Percentiles rank a stretch among this genome's conserved stretches.
These are phyloP conservation scores for Aspergillus sclerotioniger DNA, from an alignment of 495 filamentous ascomycete species.

Conservation along the genomic window DNA sequence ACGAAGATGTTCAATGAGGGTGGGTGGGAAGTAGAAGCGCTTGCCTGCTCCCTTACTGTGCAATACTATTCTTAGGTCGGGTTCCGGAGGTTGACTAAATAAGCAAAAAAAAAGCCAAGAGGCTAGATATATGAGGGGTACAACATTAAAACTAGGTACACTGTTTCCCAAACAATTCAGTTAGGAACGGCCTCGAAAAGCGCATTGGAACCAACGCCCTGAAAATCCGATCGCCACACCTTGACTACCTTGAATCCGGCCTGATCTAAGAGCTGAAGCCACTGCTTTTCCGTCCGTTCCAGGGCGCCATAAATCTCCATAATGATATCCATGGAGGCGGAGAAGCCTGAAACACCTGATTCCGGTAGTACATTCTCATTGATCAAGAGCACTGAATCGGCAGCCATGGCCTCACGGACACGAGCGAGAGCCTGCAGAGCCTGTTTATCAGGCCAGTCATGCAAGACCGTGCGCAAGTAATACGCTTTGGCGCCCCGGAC, in stretches of 20 bases:
- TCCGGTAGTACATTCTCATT: constrained; percentile 47
- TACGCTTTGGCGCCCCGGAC: constrained; percentile 32
- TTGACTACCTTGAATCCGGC: constrained; percentile 61
- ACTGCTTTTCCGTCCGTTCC: constrained; percentile 31
- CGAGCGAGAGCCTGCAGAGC: constrained; percentile 34
- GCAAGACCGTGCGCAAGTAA: constrained; percentile 37
- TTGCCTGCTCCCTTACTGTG: too few relatives aligned
- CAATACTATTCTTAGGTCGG: too few relatives aligned
- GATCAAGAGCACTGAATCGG: constrained; percentile 42
- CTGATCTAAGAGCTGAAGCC: constrained; percentile 30
- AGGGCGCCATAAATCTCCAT: constrained; percentile 25
- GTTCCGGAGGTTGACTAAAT: too few relatives aligned
- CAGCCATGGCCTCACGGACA: constrained; percentile 38
- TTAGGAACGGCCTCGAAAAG: too few relatives aligned
- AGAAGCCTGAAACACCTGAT: constrained; percentile 28
- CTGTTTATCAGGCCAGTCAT: constrained; percentile 46
- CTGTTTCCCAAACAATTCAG: too few relatives aligned
- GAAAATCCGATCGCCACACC: too few relatives aligned
- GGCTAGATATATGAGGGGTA: too few relatives aligned
- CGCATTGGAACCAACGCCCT: too few relatives aligned
- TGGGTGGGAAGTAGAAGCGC: too few relatives aligned
- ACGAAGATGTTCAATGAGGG: too few relatives aligned
- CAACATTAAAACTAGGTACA: too few relatives aligned
- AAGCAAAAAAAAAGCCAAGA: too few relatives aligned
- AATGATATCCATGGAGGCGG: constrained; percentile 44